These are phyloP conservation scores for Vairimorpha ceranae DNA, from an alignment of 371 early-diverging fungal genomes.

Conservation along the genomic window DNA sequence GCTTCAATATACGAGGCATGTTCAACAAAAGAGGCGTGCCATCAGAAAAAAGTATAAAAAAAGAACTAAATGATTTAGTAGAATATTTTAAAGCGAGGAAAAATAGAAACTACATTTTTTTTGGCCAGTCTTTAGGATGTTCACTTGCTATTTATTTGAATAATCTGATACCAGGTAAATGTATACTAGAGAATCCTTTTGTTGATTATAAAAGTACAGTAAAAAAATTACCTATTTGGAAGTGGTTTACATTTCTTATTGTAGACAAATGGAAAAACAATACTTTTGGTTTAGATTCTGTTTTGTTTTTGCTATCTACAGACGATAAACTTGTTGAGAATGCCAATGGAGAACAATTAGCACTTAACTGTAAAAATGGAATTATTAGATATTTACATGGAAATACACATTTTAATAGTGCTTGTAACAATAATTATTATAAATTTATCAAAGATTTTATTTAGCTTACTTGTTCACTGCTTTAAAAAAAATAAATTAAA, in stretches of 20 bases:
- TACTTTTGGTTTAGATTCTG: background rate
- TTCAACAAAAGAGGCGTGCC: constrained; percentile 1
- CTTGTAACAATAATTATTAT: background rate
- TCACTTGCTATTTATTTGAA: background rate
- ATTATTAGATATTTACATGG: background rate
- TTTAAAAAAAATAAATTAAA: background rate
- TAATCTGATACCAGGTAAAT: background rate
- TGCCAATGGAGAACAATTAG: background rate
- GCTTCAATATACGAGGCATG: background rate
- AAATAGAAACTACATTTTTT: background rate
- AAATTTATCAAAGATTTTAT: background rate
- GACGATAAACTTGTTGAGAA: background rate
- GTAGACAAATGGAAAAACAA: constrained; percentile 2
- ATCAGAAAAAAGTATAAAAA: background rate
- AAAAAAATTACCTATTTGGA: background rate
- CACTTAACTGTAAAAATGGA: background rate
- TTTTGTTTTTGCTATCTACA: background rate
- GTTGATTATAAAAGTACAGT: background rate
- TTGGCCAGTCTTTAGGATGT: constrained; percentile 5
- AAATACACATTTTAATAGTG: constrained; percentile 5
- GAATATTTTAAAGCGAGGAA: background rate
- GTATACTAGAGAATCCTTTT: constrained; percentile 11
- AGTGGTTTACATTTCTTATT: background rate
- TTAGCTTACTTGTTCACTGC: too few species aligned
- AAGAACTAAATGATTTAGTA: background rate